Evolutionary conservation across 768 basidiomycete genomes (phyloP).

Genomic region (Amanita exitialis): DNA sequence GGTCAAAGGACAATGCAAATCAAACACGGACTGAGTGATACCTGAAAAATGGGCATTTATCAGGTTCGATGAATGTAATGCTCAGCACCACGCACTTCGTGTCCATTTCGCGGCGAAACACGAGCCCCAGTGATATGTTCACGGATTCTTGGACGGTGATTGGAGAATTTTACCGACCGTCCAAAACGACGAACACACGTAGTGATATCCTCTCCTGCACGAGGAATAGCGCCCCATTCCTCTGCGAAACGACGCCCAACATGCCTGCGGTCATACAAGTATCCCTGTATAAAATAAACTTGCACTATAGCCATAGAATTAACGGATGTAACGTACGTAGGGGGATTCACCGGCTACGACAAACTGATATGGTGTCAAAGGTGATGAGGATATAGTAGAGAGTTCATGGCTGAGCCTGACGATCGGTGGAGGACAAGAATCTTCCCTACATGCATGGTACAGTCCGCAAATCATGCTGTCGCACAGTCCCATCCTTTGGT

Average conservation of each 20-base stretch:
- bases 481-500: slow-evolving; percentile 72
- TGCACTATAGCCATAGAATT: background rate
- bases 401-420: slow-evolving; percentile 56
- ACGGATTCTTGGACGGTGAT: slow-evolving; percentile 22
- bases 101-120: slow-evolving; percentile 60
- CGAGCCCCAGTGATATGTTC: slow-evolving; percentile 74
- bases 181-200: slow-evolving; percentile 82
- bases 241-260: slow-evolving; percentile 46
- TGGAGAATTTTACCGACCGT: slow-evolving; percentile 18
- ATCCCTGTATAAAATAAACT: slow-evolving; percentile 37
- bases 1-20: background rate
- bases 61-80: background rate
- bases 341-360: slow-evolving; percentile 78
- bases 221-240: slow-evolving; percentile 60
- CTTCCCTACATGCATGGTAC: slow-evolving; percentile 49
- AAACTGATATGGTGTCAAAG: slow-evolving; percentile 74
- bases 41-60: slow-evolving; percentile 24
- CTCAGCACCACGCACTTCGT: slow-evolving; percentile 43
- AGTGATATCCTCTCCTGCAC: slow-evolving; percentile 36
- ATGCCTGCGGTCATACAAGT: slow-evolving; percentile 77
- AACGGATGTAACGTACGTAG: slow-evolving; percentile 39
- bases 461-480: slow-evolving; percentile 81
- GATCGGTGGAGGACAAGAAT: slow-evolving; percentile 61
- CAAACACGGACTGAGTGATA: slow-evolving; percentile 47
- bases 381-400: slow-evolving; percentile 66